These are phyloP conservation scores for Dissophora globulifera DNA, from an alignment of 192 early-diverging fungal genomes.

Conservation along the genomic window DNA sequence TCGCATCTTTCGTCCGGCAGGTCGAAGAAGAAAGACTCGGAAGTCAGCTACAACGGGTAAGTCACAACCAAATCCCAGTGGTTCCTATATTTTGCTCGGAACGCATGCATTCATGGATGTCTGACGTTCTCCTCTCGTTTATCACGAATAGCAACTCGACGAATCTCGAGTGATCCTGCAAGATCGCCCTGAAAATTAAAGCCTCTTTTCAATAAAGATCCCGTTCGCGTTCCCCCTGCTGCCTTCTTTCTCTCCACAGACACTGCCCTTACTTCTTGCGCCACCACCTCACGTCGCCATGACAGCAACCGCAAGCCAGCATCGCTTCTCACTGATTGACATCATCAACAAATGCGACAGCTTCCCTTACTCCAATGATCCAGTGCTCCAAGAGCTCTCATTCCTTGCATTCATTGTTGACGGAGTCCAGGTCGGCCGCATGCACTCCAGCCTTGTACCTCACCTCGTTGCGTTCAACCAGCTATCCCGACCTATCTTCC, in stretches of 20 bases:
- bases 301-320: neutral
- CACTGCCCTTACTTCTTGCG: too few species aligned
- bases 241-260: too few species aligned
- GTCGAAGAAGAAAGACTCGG: conserved; percentile 36
- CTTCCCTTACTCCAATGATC: conserved; percentile 52
- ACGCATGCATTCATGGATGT: too few species aligned
- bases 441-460: conserved; percentile 38
- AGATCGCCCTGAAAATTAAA: too few species aligned
- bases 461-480: conserved; percentile 55
- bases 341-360: conserved; percentile 61
- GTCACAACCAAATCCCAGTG: too few species aligned
- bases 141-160: too few species aligned
- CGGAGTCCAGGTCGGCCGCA: conserved; percentile 48
- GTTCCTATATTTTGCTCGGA: too few species aligned
- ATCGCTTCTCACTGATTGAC: conserved; percentile 32
- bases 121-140: too few species aligned
- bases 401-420: conserved; percentile 52
- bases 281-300: neutral
- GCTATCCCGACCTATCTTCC: conserved; percentile 43
- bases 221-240: too few species aligned
- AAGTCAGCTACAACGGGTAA: conserved; percentile 46
- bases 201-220: too few species aligned
- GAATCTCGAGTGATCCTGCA: too few species aligned
- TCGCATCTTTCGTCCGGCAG: too few species aligned
- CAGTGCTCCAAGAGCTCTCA: conserved; percentile 1